Percentiles rank a stretch among this genome's conserved stretches.
phyloP scores from a whole-genome alignment of 1,284 basidiomycete species.

The Rhodofomes roseus region DNA sequence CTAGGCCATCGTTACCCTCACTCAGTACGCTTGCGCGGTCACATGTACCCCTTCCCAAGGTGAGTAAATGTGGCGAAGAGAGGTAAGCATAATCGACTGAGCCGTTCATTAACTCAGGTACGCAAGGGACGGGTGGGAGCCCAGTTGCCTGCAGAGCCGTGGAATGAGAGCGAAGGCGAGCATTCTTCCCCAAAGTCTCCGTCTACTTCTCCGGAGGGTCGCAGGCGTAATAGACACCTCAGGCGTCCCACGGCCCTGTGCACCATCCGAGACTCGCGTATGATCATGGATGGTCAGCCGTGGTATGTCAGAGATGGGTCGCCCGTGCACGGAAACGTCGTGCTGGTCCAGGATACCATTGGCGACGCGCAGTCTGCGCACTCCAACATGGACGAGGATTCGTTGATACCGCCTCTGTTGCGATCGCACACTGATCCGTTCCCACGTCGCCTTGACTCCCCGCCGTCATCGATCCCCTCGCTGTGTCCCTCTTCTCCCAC shows the following conservation, averaged over 20 bases:
- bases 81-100: conserved; percentile 10
- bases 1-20: conserved; percentile 65
- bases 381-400: not conserved
- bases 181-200: conserved; percentile 10
- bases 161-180: conserved; percentile 13
- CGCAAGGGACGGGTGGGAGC: conserved; percentile 23
- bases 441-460: conserved; percentile 13
- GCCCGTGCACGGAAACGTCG: not conserved
- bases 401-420: conserved; percentile 13
- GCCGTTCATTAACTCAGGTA: conserved; percentile 13
- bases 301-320: conserved; percentile 14
- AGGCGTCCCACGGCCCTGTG: conserved; percentile 24
- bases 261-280: conserved; percentile 27
- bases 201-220: conserved; percentile 14
- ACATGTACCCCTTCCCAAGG: conserved; percentile 56
- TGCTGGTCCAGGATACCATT: not conserved
- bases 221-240: conserved; percentile 16
- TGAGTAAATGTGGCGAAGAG: conserved; percentile 24
- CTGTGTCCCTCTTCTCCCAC: conserved; percentile 19
- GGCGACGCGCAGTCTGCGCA: not conserved
- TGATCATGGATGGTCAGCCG: conserved; percentile 17
- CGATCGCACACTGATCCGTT: conserved; percentile 8
- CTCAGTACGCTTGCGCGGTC: conserved; percentile 54
- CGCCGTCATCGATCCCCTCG: conserved; percentile 17
- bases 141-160: conserved; percentile 22